A percentile compares a stretch with the other conserved stretches of the same genome.
phyloP scores from a whole-genome alignment of 768 basidiomycete species.

The Omphalotus guepiniiformis region DNA sequence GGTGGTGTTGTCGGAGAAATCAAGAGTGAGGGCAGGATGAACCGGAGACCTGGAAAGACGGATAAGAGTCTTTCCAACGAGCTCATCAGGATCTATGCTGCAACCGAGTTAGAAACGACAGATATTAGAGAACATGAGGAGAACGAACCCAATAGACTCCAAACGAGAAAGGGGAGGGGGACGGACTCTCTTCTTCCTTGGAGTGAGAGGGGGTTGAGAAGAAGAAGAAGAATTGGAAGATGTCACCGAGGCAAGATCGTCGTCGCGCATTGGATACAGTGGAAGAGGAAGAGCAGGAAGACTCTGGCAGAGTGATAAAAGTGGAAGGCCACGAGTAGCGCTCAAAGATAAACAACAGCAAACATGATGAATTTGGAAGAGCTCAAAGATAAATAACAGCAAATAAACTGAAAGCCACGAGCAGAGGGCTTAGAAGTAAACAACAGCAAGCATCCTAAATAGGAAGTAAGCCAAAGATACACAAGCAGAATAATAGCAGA shows the following conservation, averaged over 20 bases:
- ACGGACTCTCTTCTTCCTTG: constrained; percentile 19
- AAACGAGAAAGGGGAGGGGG: constrained; percentile 33
- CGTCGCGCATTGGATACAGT: constrained; percentile 6
- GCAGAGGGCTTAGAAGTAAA: no score
- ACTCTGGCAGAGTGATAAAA: constrained; percentile 24
- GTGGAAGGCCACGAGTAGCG: no score
- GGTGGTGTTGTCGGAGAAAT: constrained; percentile 38
- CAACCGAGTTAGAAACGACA: constrained; percentile 10
- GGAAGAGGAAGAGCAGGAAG: constrained; percentile 6
- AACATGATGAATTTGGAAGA: no score
- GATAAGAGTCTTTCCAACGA: constrained; percentile 42
- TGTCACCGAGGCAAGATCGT: constrained; percentile 11
- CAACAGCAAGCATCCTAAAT: no score
- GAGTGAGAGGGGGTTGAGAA: constrained; percentile 9
- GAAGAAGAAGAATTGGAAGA: constrained; percentile 14
- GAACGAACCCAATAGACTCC: constrained; percentile 25
- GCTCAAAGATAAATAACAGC: no score
- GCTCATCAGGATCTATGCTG: constrained; percentile 36
- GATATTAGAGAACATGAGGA: not conserved
- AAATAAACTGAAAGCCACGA: no score
- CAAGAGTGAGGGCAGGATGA: constrained; percentile 45
- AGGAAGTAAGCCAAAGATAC: no score
- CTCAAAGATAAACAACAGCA: constrained; percentile 22
- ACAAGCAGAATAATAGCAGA: no score
- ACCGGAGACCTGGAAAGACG: constrained; percentile 34